Evolutionary conservation across 148 eudicot genomes (phyloP).

Genomic region (Mesembryanthemum crystallinum): DNA sequence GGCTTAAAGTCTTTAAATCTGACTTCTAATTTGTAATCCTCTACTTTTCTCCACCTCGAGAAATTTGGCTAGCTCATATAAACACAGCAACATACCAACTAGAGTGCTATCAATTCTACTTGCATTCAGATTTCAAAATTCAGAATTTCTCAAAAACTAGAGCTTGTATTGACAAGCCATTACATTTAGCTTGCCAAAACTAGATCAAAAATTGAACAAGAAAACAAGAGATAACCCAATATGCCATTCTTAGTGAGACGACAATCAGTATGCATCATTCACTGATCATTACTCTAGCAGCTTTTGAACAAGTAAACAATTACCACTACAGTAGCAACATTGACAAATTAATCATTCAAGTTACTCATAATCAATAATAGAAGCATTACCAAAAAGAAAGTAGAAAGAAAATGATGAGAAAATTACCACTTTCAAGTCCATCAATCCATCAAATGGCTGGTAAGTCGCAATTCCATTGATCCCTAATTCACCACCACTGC

Average conservation of each 20-base stretch:
- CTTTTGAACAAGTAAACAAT: neutral
- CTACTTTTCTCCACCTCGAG: neutral
- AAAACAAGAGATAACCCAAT: neutral
- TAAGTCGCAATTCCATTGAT: constrained; percentile 71
- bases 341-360: neutral
- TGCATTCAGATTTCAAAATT: neutral
- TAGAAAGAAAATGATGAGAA: neutral
- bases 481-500: constrained; percentile 36
- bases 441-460: constrained; percentile 78
- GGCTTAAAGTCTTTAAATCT: neutral
- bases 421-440: constrained; percentile 76
- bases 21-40: neutral
- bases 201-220: no score
- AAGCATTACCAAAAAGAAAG: neutral
- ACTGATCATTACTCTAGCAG: neutral
- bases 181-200: neutral
- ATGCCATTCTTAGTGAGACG: neutral
- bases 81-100: neutral
- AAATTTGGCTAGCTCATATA: neutral
- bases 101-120: neutral
- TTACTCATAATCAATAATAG: neutral
- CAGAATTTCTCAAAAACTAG: neutral
- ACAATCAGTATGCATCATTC: neutral
- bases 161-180: neutral
- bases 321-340: neutral